Conservation (phyloP, 2,329 filamentous ascomycete genomes). For the Davidsoniella virescens region DNA sequence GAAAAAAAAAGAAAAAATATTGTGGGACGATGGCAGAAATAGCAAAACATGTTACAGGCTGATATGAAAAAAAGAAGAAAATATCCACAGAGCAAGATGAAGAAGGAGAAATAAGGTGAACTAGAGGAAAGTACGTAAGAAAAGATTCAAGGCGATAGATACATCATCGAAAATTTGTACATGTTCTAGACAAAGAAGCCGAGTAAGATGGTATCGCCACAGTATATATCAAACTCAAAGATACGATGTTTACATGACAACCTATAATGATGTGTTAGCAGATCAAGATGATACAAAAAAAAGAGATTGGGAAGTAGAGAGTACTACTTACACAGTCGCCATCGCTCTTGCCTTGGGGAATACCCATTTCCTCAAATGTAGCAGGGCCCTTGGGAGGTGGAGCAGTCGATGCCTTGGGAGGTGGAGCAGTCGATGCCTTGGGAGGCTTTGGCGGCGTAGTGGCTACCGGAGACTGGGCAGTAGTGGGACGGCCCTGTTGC, state of each 20-base stretch:
- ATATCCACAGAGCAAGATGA: no score
- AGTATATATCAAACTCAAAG: no score
- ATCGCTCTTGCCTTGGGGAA: constrained; percentile 69
- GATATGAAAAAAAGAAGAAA: not conserved
- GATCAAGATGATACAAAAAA: not conserved
- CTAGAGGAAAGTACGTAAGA: no score
- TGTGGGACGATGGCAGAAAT: not conserved
- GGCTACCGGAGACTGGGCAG: constrained; percentile 17
- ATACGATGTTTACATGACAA: constrained; percentile 6
- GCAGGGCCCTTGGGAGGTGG: constrained; percentile 61
- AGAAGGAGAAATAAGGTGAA: no score
- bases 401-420: constrained; percentile 26
- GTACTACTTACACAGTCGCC: constrained; percentile 67
- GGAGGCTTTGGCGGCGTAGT: constrained; percentile 23
- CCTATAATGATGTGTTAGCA: constrained; percentile 6
- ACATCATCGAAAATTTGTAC: no score
- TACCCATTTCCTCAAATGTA: constrained; percentile 97
- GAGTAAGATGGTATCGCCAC: no score
- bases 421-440: constrained; percentile 26
- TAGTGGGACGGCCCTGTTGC: constrained; percentile 15
- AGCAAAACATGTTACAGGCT: not conserved
- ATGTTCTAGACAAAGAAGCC: no score
- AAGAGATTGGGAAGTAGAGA: not conserved
- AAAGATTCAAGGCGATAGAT: no score
- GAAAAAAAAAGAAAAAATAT: not conserved